Conservation (phyloP, 1,284 basidiomycete species). For the Boletus holoroseus region DNA sequence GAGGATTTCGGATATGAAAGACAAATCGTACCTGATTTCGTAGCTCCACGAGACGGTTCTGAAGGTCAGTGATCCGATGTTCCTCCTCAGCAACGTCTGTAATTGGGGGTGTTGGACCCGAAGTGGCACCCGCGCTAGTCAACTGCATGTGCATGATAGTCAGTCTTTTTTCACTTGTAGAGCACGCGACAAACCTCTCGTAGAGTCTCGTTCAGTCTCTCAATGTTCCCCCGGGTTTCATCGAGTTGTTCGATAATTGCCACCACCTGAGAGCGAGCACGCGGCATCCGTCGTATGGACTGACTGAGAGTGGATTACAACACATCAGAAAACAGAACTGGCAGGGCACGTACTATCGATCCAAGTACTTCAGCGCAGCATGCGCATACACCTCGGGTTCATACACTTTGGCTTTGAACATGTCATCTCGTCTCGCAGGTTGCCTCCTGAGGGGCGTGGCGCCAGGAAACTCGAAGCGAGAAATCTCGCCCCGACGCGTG, state of each 20-base stretch:
- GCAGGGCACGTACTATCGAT: constrained; percentile 56
- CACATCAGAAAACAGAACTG: not conserved
- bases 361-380: constrained; percentile 68
- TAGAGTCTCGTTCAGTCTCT: constrained; percentile 42
- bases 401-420: constrained; percentile 39
- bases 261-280: constrained; percentile 53
- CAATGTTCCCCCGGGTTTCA: constrained; percentile 49
- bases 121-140: constrained; percentile 31
- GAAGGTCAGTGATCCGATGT: constrained; percentile 48
- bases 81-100: constrained; percentile 53
- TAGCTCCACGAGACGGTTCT: constrained; percentile 48
- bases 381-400: constrained; percentile 70
- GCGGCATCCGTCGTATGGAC: constrained; percentile 65
- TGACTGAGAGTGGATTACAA: constrained; percentile 38
- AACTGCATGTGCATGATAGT: constrained; percentile 15
- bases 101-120: constrained; percentile 39
- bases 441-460: constrained; percentile 62
- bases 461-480: constrained; percentile 59
- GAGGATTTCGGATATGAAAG: not conserved
- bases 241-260: constrained; percentile 51
- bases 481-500: constrained; percentile 41
- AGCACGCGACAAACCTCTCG: constrained; percentile 45
- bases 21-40: constrained; percentile 41
- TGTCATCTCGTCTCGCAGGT: constrained; percentile 40
- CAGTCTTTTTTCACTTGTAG: not conserved